phyloP scores from a whole-genome alignment of 2,329 filamentous ascomycete species.

The Nannizziopsis barbatae region DNA sequence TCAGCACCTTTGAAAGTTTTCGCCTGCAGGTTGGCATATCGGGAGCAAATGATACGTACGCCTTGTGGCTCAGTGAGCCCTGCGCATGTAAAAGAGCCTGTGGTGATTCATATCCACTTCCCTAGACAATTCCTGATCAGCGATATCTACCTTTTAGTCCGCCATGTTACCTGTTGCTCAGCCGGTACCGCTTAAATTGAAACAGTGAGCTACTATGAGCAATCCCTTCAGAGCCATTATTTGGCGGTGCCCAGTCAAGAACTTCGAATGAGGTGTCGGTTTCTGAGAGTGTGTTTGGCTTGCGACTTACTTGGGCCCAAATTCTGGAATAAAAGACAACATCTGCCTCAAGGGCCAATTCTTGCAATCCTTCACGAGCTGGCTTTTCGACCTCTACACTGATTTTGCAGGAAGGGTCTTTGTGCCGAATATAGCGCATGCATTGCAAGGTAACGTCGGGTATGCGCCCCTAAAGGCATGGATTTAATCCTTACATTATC shows the following conservation, averaged over 20 bases:
- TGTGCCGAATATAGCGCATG: slow-evolving; percentile 45
- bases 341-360: slow-evolving; percentile 52
- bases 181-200: no score
- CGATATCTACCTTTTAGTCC: neutral
- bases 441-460: slow-evolving; percentile 51
- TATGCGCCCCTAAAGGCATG: slow-evolving; percentile 47
- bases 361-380: slow-evolving; percentile 46
- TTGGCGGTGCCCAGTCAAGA: no score
- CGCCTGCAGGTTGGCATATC: neutral
- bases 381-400: slow-evolving; percentile 68
- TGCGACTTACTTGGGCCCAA: slow-evolving; percentile 52
- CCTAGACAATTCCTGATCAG: slow-evolving; percentile 14
- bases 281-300: neutral
- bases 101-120: slow-evolving; percentile 36
- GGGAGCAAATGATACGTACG: slow-evolving; percentile 31
- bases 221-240: no score
- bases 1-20: neutral
- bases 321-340: slow-evolving; percentile 62
- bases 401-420: slow-evolving; percentile 39
- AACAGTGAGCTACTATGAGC: no score
- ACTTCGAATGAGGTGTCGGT: no score
- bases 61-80: slow-evolving; percentile 31
- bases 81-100: slow-evolving; percentile 42
- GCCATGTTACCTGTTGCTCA: neutral
- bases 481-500: neutral